Conservation (phyloP, 2,329 filamentous ascomycete species). For the Zymoseptoria tritici region DNA sequence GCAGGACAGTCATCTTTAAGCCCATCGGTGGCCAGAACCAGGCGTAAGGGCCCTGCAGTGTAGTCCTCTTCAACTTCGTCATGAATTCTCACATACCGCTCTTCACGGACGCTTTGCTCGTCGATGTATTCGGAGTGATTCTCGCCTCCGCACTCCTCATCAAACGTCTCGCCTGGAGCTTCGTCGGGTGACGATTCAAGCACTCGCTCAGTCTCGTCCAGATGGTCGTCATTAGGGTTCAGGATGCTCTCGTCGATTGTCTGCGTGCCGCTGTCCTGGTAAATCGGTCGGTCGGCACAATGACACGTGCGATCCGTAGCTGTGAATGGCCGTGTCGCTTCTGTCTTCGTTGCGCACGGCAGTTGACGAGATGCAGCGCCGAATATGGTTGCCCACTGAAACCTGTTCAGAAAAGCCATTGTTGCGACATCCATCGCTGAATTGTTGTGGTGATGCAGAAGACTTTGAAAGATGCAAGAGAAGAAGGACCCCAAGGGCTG, state of each 20-base stretch:
- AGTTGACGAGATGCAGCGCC: not conserved
- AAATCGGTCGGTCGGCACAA: too few species aligned
- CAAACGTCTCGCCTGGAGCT: not conserved
- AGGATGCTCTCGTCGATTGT: not conserved
- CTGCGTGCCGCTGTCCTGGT: not conserved
- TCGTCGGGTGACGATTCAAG: not conserved
- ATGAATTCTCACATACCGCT: slow-evolving; percentile 1
- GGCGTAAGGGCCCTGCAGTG: slow-evolving; percentile 11
- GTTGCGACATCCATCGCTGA: not conserved
- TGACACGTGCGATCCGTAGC: too few species aligned
- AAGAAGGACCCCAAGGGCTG: too few species aligned
- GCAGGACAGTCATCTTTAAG: slow-evolving; percentile 7
- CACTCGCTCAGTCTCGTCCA: not conserved
- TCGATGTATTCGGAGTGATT: not conserved
- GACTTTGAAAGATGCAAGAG: too few species aligned
- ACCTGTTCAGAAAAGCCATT: not conserved
- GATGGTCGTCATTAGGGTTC: not conserved
- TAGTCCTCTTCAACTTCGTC: slow-evolving; percentile 5
- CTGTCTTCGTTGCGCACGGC: not conserved
- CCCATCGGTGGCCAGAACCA: slow-evolving; percentile 11
- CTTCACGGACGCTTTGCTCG: slow-evolving; percentile 1
- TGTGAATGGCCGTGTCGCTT: too few species aligned
- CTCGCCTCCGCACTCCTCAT: not conserved
- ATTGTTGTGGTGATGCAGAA: not conserved
- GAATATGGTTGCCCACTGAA: not conserved